Percentiles rank a stretch among this genome's conserved stretches.
phyloP scores from a whole-genome alignment of 2,329 filamentous ascomycete genomes.

The Thielaviopsis euricoi region DNA sequence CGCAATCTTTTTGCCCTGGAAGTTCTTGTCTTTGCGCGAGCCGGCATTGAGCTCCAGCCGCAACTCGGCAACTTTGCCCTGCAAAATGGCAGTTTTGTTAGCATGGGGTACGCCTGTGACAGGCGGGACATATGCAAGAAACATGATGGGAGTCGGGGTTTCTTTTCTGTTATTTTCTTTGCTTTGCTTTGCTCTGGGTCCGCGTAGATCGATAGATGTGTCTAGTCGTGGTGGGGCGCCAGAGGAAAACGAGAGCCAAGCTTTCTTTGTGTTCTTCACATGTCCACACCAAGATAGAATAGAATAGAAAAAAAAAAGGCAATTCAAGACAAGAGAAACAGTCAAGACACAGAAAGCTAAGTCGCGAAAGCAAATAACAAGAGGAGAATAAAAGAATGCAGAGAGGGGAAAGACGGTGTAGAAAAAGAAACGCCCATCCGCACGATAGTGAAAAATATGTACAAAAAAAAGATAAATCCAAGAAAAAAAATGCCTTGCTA shows the following conservation, averaged over 20 bases:
- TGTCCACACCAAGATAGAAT: background rate
- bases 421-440: background rate
- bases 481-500: background rate
- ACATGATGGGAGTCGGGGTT: conserved; percentile 23
- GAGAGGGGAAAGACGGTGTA: background rate
- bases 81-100: conserved; percentile 30
- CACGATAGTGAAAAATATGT: background rate
- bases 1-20: conserved; percentile 86
- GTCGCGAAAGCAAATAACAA: background rate
- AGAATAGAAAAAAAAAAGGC: no score
- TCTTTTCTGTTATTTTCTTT: background rate
- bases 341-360: no score
- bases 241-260: background rate
- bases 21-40: conserved; percentile 96
- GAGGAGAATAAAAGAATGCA: background rate
- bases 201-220: no score
- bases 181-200: background rate
- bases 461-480: background rate
- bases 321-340: no score
- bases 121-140: conserved; percentile 35
- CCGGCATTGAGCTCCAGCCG: conserved; percentile 77
- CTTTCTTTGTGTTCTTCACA: background rate
- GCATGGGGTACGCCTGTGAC: conserved; percentile 15
- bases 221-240: no score
- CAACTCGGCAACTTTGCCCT: conserved; percentile 98